These are phyloP conservation scores for Coelastrella sp. DNA, from an alignment of 139 green algal genomes.

Conservation along the genomic window DNA sequence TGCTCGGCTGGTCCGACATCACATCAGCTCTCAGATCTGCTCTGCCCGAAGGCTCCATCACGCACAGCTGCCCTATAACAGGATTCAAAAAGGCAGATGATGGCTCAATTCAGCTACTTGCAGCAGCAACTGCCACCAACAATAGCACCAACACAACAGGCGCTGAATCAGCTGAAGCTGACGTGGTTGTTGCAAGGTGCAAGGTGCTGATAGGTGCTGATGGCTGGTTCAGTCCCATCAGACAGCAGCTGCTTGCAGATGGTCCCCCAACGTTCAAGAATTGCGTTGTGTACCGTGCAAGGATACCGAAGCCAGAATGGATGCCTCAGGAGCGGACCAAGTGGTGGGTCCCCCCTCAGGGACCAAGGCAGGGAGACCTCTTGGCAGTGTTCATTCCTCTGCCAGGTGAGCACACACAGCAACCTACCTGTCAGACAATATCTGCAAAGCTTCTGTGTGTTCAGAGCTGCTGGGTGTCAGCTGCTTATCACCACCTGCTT, in stretches of 20 bases:
- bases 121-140: neutral
- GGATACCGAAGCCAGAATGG: neutral
- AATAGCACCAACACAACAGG: neutral
- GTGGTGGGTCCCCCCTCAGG: slow-evolving; percentile 27
- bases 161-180: neutral
- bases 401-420: neutral
- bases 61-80: slow-evolving; percentile 6
- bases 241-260: slow-evolving; percentile 20
- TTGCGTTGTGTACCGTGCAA: slow-evolving; percentile 13
- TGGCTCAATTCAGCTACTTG: slow-evolving; percentile 13
- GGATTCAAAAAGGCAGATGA: neutral
- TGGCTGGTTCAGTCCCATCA: slow-evolving; percentile 29
- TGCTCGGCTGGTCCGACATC: slow-evolving; percentile 46
- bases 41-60: slow-evolving; percentile 7
- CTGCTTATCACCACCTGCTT: too few relatives aligned
- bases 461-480: too few relatives aligned
- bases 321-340: slow-evolving; percentile 20
- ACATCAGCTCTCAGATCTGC: slow-evolving; percentile 2
- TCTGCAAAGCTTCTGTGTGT: too few relatives aligned
- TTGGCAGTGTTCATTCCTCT: slow-evolving; percentile 40
- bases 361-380: neutral
- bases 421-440: neutral
- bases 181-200: slow-evolving; percentile 10
- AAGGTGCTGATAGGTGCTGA: slow-evolving; percentile 16
- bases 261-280: slow-evolving; percentile 39